These are phyloP conservation scores for Linderina pennispora DNA, from an alignment of 192 early-diverging fungal genomes.

Conservation along the genomic window DNA sequence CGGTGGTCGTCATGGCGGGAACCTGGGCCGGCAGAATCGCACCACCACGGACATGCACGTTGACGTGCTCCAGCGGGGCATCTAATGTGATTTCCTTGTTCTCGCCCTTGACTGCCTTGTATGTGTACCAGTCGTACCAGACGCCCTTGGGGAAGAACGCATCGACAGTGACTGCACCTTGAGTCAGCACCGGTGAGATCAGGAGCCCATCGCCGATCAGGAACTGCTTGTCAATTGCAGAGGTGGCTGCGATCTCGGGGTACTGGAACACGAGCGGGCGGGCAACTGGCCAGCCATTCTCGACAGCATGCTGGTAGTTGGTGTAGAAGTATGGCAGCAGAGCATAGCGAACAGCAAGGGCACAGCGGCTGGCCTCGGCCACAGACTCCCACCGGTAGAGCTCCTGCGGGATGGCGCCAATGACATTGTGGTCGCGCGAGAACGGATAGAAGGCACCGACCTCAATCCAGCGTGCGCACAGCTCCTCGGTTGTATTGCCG, in stretches of 20 bases:
- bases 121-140: conserved; percentile 59
- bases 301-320: conserved; percentile 40
- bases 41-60: conserved; percentile 59
- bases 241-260: conserved; percentile 17
- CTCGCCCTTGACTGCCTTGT: conserved; percentile 8
- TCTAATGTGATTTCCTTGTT: conserved; percentile 38
- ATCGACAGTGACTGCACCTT: conserved; percentile 46
- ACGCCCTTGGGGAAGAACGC: conserved; percentile 56
- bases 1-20: conserved; percentile 45
- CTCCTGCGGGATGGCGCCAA: conserved; percentile 49
- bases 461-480: conserved; percentile 63
- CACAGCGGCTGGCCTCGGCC: conserved; percentile 49
- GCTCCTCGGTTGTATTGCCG: conserved; percentile 51
- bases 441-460: conserved; percentile 61
- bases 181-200: conserved; percentile 51
- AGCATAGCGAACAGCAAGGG: conserved; percentile 51
- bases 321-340: conserved; percentile 64
- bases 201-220: conserved; percentile 54
- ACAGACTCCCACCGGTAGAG: conserved; percentile 53
- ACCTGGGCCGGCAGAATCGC: conserved; percentile 50
- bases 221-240: conserved; percentile 53
- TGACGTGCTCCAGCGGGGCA: conserved; percentile 49
- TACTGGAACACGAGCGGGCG: conserved; percentile 53
- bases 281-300: conserved; percentile 49
- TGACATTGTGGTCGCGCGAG: conserved; percentile 58